phyloP scores from a whole-genome alignment of 176 grass and related monocot genomes.

The Zea mays region DNA sequence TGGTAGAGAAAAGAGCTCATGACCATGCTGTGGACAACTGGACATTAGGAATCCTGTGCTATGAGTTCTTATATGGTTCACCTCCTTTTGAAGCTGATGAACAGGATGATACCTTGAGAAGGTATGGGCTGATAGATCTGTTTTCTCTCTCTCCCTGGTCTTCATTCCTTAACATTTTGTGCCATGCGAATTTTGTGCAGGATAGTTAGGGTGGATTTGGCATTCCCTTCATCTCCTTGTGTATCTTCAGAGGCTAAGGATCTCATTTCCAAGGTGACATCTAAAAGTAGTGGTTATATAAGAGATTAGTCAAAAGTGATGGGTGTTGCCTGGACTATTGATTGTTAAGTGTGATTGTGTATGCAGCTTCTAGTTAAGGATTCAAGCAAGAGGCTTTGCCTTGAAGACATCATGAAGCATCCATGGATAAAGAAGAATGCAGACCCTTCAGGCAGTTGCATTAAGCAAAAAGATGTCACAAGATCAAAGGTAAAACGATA shows the following conservation, averaged over 20 bases:
- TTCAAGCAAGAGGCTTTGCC: constrained; percentile 75
- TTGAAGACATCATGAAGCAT: constrained; percentile 81
- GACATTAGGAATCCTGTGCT: constrained; percentile 88
- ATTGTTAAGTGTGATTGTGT: not conserved
- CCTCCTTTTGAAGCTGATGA: constrained; percentile 83
- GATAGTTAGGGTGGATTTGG: constrained; percentile 79
- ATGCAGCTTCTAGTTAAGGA: constrained; percentile 90
- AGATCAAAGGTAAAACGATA: constrained; percentile 21
- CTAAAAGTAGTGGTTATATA: not conserved
- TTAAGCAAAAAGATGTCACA: constrained; percentile 24
- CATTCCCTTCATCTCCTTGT: constrained; percentile 60
- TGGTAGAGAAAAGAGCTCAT: constrained; percentile 88
- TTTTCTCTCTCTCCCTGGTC: not conserved
- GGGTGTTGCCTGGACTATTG: not conserved
- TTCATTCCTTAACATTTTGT: constrained; percentile 28
- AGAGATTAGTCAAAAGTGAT: not conserved
- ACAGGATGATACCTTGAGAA: constrained; percentile 61
- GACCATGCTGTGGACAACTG: constrained; percentile 94
- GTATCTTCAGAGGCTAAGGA: constrained; percentile 80
- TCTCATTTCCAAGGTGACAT: constrained; percentile 77
- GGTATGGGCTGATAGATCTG: constrained; percentile 29
- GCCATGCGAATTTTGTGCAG: constrained; percentile 50
- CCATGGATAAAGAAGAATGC: constrained; percentile 84
- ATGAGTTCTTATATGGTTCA: constrained; percentile 84
- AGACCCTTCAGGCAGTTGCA: constrained; percentile 74